Percentiles rank a stretch among this genome's conserved stretches.
Conservation (phyloP, 2,329 filamentous ascomycete species). For the Fusarium hostae region DNA sequence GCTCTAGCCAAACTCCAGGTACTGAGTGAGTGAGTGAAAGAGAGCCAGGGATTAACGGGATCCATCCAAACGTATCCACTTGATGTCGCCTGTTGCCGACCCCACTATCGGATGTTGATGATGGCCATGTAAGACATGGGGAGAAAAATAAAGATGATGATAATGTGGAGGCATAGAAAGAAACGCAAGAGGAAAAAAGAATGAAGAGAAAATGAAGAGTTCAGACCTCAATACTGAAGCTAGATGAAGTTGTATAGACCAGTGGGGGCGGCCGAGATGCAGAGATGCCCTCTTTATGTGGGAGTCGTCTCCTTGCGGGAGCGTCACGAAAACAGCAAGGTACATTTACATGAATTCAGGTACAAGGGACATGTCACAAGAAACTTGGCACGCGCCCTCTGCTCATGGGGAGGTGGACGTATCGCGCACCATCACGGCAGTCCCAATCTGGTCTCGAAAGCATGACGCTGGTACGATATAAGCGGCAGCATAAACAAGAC, state of each 20-base stretch:
- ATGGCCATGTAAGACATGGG: constrained; percentile 35
- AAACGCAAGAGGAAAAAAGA: background rate
- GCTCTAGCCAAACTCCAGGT: constrained; percentile 18
- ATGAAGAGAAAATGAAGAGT: background rate
- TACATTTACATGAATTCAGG: constrained; percentile 32
- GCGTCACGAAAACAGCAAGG: constrained; percentile 28
- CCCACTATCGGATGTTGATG: constrained; percentile 47
- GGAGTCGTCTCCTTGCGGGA: constrained; percentile 29
- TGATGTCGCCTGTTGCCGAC: constrained; percentile 45
- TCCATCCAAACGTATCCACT: constrained; percentile 42
- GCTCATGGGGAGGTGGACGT: constrained; percentile 32
- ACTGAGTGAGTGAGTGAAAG: background rate
- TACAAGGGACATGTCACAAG: constrained; percentile 36
- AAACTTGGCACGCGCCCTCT: constrained; percentile 28
- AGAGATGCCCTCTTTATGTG: constrained; percentile 43
- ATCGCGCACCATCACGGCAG: constrained; percentile 31
- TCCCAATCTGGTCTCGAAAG: constrained; percentile 25
- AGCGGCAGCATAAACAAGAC: background rate
- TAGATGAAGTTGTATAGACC: constrained; percentile 3
- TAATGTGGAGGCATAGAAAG: constrained; percentile 25
- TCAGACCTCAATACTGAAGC: background rate
- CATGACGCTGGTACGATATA: constrained; percentile 44
- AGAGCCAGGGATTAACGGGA: constrained; percentile 33
- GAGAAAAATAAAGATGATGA: constrained; percentile 3
- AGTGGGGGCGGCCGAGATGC: constrained; percentile 22